phyloP scores from a whole-genome alignment of 345 rosid species.

The Syzygium grande region DNA sequence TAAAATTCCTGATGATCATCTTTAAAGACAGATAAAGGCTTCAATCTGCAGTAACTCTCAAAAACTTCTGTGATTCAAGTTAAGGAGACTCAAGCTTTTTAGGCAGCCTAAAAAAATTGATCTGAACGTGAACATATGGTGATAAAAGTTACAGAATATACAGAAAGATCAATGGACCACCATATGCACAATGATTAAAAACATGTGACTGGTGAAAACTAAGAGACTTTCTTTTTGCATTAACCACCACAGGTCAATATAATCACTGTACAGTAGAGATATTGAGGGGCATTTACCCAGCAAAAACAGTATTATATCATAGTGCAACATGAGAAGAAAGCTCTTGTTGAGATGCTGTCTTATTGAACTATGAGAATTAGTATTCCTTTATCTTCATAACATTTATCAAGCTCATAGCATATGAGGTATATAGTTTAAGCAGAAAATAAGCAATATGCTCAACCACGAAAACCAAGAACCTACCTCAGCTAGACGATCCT shows the following conservation, averaged over 20 bases:
- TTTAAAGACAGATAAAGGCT: not conserved
- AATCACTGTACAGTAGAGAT: not conserved
- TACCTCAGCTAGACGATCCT: constrained; percentile 99
- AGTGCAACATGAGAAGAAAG: not conserved
- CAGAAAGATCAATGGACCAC: not conserved
- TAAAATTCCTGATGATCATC: not conserved
- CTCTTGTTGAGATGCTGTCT: not conserved
- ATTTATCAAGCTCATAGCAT: not conserved
- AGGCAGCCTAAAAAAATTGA: not conserved
- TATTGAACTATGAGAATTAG: not conserved
- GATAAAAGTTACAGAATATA: not conserved
- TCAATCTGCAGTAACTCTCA: not conserved
- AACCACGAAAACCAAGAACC: constrained; percentile 1
- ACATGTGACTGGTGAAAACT: not conserved
- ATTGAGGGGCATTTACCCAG: not conserved
- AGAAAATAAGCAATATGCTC: not conserved
- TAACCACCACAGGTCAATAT: not conserved
- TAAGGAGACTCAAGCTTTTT: not conserved
- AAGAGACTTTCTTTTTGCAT: not conserved
- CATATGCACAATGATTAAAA: not conserved
- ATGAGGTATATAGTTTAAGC: not conserved
- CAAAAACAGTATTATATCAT: not conserved
- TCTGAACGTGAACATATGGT: not conserved
- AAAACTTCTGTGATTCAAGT: not conserved
- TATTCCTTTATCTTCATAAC: not conserved